A percentile compares a stretch with the other conserved stretches of the same genome.
Conservation (phyloP, 371 early-diverging fungal species). For the Mortierella sp. region DNA sequence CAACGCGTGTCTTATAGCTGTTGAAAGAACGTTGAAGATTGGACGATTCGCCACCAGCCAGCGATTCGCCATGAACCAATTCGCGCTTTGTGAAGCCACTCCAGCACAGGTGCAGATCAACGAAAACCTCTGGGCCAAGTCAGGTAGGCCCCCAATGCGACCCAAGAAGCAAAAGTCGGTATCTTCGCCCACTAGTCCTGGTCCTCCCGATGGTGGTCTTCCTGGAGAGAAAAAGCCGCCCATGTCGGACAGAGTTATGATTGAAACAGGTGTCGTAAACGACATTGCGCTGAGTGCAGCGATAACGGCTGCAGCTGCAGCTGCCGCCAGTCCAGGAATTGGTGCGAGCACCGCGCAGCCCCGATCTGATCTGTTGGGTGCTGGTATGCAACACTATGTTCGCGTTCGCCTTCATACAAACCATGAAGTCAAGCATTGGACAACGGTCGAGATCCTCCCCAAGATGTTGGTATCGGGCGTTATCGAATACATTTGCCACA, state of each 20-base stretch:
- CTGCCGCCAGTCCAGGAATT: no score
- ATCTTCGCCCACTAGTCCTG: constrained; percentile 31
- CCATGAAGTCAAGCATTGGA: constrained; percentile 80
- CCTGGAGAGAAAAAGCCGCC: constrained; percentile 1
- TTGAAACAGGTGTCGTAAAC: constrained; percentile 10
- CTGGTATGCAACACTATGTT: constrained; percentile 64
- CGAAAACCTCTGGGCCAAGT: constrained; percentile 29
- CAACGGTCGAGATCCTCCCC: constrained; percentile 82
- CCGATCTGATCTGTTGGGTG: constrained; percentile 18
- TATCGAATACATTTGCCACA: constrained; percentile 85
- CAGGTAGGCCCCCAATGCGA: constrained; percentile 21
- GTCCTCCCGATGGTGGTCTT: constrained; percentile 29
- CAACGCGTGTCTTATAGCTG: constrained; percentile 59
- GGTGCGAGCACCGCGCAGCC: constrained; percentile 10
- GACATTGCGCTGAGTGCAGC: constrained; percentile 6
- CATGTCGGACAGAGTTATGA: not conserved
- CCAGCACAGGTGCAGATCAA: constrained; percentile 72
- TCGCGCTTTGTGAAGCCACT: constrained; percentile 88
- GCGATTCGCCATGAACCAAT: constrained; percentile 85
- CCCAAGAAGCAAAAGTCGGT: constrained; percentile 40
- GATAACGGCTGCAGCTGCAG: not conserved
- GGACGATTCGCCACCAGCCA: constrained; percentile 88
- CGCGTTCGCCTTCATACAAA: constrained; percentile 69
- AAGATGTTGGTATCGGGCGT: constrained; percentile 84
- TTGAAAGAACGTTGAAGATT: constrained; percentile 89